Percentiles rank a stretch among this genome's conserved stretches.
These are phyloP conservation scores for Paxillus rubicundulus DNA, from an alignment of 768 basidiomycete species.

Conservation along the genomic window DNA sequence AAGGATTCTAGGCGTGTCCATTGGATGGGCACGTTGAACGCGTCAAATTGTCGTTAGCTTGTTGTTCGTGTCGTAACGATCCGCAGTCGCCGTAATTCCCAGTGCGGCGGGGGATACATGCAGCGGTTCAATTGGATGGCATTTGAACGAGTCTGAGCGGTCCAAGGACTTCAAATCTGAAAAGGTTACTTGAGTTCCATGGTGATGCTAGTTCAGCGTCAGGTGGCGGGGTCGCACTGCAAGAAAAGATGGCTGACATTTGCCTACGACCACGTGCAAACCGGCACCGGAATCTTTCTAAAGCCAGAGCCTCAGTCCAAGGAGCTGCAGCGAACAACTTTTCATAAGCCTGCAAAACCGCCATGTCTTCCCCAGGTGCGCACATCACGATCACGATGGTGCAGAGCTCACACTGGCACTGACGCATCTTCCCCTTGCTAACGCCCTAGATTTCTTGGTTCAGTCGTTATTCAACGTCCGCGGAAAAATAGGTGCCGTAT, in stretches of 20 bases:
- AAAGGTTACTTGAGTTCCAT: too few relatives aligned
- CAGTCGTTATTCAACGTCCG: slow-evolving; percentile 60
- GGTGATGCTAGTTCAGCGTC: too few relatives aligned
- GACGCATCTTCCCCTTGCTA: background rate
- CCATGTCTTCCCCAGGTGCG: slow-evolving; percentile 18
- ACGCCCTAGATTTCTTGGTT: slow-evolving; percentile 45
- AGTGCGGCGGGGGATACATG: too few relatives aligned
- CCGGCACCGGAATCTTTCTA: too few relatives aligned
- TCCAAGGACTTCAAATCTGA: too few relatives aligned
- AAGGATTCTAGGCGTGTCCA: background rate
- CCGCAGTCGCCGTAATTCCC: background rate
- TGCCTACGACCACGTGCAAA: too few relatives aligned
- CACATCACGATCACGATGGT: background rate
- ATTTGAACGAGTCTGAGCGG: too few relatives aligned
- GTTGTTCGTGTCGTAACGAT: background rate
- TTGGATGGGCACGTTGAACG: background rate
- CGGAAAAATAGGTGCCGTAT: slow-evolving; percentile 60
- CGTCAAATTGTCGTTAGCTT: background rate
- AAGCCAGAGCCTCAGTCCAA: too few relatives aligned
- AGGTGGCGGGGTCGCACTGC: too few relatives aligned
- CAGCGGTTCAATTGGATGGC: too few relatives aligned
- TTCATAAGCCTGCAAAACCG: background rate
- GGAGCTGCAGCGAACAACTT: background rate
- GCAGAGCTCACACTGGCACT: background rate
- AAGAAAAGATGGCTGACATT: too few relatives aligned